Conservation (phyloP, 2,329 filamentous ascomycete genomes). For the Phaeoacremonium minimum region DNA sequence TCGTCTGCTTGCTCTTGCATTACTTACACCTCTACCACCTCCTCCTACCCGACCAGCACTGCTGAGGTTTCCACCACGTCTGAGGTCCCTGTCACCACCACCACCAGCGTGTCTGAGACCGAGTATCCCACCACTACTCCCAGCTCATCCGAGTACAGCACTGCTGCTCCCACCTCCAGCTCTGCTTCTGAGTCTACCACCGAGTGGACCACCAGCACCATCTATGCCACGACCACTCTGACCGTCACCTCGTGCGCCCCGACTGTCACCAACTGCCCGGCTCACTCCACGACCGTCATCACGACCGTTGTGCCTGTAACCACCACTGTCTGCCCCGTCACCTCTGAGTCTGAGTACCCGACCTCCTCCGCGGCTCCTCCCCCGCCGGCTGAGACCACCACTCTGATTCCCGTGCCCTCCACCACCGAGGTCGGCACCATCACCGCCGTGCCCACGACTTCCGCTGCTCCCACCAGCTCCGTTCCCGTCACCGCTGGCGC, state of each 20-base stretch:
- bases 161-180: conserved; percentile 23
- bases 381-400: neutral
- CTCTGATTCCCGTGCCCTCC: neutral
- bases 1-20: neutral
- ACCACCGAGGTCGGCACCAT: neutral
- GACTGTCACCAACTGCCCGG: conserved; percentile 4
- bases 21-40: neutral
- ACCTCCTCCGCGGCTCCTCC: neutral
- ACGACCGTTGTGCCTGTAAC: conserved; percentile 3
- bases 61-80: neutral
- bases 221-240: neutral
- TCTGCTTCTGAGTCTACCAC: conserved; percentile 4
- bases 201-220: neutral
- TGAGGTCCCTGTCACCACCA: conserved; percentile 3
- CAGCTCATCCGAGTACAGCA: conserved; percentile 1
- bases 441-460: neutral
- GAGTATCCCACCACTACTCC: conserved; percentile 1
- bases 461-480: neutral
- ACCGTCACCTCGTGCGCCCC: conserved; percentile 4
- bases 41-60: neutral
- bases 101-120: conserved; percentile 2
- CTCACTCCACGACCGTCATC: conserved; percentile 2
- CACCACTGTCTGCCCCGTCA: conserved; percentile 5
- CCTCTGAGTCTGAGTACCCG: neutral
- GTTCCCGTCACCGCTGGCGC: neutral